These are phyloP conservation scores for Eucalyptus dawsonii DNA, from an alignment of 345 rosid species.

Conservation along the genomic window DNA sequence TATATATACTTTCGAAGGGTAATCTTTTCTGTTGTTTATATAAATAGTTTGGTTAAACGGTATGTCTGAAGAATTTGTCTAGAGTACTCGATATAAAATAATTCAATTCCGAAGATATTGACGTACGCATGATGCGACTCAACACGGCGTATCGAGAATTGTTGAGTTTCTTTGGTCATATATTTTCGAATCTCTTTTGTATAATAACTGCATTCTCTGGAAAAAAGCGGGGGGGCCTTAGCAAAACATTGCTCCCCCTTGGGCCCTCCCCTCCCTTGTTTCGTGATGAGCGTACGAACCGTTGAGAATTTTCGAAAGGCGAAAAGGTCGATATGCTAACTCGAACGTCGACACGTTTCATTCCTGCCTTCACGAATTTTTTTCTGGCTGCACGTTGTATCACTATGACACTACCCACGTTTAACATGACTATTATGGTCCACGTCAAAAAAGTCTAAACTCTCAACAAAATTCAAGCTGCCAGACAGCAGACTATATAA, in stretches of 20 bases:
- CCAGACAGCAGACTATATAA: neutral
- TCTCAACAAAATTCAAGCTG: neutral
- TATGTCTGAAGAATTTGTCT: neutral
- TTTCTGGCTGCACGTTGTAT: neutral
- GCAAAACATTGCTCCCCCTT: neutral
- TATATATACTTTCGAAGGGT: no score
- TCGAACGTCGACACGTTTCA: neutral
- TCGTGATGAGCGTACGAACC: neutral
- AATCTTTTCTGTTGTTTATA: no score
- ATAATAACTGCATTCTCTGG: neutral
- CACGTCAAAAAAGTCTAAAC: neutral
- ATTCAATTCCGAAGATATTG: neutral
- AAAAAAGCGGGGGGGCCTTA: neutral
- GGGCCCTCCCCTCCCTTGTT: no score
- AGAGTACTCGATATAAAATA: no score
- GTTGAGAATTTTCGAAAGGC: neutral
- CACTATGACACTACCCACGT: neutral
- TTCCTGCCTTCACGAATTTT: neutral
- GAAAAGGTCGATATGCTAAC: neutral
- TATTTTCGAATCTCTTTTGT: neutral
- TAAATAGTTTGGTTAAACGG: neutral
- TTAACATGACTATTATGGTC: neutral
- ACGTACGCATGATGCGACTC: neutral
- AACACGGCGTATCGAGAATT: accelerated
- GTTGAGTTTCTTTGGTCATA: neutral